A percentile compares a stretch with the other conserved stretches of the same genome.
Conservation (phyloP, 2,329 filamentous ascomycete genomes). For the Zymoseptoria passerinii region DNA sequence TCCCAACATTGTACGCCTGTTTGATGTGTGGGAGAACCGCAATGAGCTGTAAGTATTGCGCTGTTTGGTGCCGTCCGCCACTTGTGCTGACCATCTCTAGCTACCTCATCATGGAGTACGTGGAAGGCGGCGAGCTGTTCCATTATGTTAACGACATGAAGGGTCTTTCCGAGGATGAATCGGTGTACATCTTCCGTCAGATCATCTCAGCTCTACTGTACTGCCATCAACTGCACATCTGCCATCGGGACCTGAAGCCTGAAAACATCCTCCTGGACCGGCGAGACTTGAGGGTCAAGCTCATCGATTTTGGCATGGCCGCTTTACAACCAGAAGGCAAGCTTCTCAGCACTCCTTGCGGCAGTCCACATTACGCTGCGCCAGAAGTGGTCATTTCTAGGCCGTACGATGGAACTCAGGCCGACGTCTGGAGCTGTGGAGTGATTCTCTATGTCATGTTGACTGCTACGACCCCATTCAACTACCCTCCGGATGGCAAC, state of each 20-base stretch:
- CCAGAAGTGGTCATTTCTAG: slow-evolving; percentile 76
- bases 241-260: slow-evolving; percentile 90
- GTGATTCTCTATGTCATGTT: slow-evolving; percentile 85
- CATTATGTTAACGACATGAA: slow-evolving; percentile 70
- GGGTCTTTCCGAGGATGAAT: slow-evolving; percentile 68
- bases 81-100: slow-evolving; percentile 40
- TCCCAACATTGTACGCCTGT: slow-evolving; percentile 85
- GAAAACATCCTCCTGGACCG: slow-evolving; percentile 88
- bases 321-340: slow-evolving; percentile 75
- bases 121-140: slow-evolving; percentile 78
- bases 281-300: slow-evolving; percentile 66
- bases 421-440: slow-evolving; percentile 91
- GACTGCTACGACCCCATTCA: slow-evolving; percentile 74
- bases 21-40: slow-evolving; percentile 96
- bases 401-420: slow-evolving; percentile 73
- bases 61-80: neutral
- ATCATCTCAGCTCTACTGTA: slow-evolving; percentile 88
- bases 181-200: slow-evolving; percentile 81
- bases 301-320: slow-evolving; percentile 97
- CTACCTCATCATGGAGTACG: slow-evolving; percentile 89
- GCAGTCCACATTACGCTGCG: slow-evolving; percentile 92
- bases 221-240: slow-evolving; percentile 90
- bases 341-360: slow-evolving; percentile 80
- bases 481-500: slow-evolving; percentile 53
- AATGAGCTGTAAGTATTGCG: slow-evolving; percentile 73